A percentile compares a stretch with the other conserved stretches of the same genome.
These are phyloP conservation scores for Alternaria sp. DNA, from an alignment of 2,329 filamentous ascomycete genomes.

Conservation along the genomic window DNA sequence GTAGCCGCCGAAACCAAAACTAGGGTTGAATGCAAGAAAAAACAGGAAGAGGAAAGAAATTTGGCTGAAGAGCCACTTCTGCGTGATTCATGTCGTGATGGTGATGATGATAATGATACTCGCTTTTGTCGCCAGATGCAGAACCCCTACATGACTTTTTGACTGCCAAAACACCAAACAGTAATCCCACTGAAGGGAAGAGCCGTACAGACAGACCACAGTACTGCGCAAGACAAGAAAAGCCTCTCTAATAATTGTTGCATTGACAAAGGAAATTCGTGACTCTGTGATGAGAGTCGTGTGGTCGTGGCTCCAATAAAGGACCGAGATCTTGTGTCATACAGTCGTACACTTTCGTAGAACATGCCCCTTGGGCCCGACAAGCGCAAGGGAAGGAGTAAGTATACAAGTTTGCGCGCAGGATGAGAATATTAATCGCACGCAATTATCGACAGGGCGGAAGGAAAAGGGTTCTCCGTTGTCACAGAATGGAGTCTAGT, in stretches of 20 bases:
- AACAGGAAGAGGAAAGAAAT: slow-evolving; percentile 24
- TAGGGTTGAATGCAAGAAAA: slow-evolving; percentile 35
- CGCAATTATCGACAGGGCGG: slow-evolving; percentile 43
- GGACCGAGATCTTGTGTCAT: slow-evolving; percentile 42
- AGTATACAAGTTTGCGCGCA: slow-evolving; percentile 44
- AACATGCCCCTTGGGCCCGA: slow-evolving; percentile 24
- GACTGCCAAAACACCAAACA: slow-evolving; percentile 25
- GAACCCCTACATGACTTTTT: slow-evolving; percentile 19
- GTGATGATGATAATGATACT: slow-evolving; percentile 27
- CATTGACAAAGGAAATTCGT: slow-evolving; percentile 50
- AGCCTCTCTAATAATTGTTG: slow-evolving; percentile 36
- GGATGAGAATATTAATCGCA: slow-evolving; percentile 37
- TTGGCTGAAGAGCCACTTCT: slow-evolving; percentile 48
- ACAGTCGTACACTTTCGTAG: slow-evolving; percentile 51
- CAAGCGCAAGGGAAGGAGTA: slow-evolving; percentile 33
- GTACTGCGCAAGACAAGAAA: slow-evolving; percentile 25
- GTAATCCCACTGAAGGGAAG: slow-evolving; percentile 35
- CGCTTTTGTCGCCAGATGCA: slow-evolving; percentile 28
- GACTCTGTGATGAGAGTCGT: slow-evolving; percentile 34
- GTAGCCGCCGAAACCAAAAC: slow-evolving; percentile 47
- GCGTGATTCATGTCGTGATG: slow-evolving; percentile 36
- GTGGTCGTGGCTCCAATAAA: slow-evolving; percentile 44
- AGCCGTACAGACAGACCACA: slow-evolving; percentile 22
- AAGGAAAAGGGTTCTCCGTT: slow-evolving; percentile 15
- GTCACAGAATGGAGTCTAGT: slow-evolving; percentile 24